Evolutionary conservation across 345 rosid species (phyloP).

Genomic region (Dipteronia dyeriana): DNA sequence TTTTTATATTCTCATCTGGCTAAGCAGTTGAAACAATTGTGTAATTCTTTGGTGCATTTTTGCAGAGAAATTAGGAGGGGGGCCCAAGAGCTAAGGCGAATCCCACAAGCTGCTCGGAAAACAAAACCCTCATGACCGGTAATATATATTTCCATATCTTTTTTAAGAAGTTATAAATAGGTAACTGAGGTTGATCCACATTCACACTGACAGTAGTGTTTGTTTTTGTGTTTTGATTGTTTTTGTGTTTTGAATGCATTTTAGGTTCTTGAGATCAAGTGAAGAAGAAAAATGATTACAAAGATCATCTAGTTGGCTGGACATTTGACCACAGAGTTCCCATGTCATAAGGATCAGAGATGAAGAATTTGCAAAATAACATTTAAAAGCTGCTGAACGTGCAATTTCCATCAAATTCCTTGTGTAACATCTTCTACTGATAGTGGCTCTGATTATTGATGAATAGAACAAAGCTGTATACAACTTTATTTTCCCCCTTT

Average conservation of each 20-base stretch:
- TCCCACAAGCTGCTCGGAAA: slow-evolving; percentile 51
- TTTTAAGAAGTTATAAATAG: not conserved
- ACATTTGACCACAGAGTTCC: not conserved
- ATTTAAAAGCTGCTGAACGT: not conserved
- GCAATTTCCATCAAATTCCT: not conserved
- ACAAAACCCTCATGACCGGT: slow-evolving; percentile 56
- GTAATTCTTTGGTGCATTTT: slow-evolving; percentile 11
- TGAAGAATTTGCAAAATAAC: not conserved
- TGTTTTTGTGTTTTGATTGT: not conserved
- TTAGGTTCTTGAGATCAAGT: not conserved
- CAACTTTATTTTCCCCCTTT: not conserved
- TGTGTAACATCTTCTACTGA: not conserved
- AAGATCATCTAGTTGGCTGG: not conserved
- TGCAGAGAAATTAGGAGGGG: slow-evolving; percentile 73
- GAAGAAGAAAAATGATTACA: not conserved
- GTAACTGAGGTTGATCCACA: not conserved
- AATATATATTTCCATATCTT: slow-evolving; percentile 2
- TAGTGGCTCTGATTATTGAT: not conserved
- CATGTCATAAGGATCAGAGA: not conserved
- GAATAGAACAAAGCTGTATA: slow-evolving; percentile 8
- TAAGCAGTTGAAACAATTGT: slow-evolving; percentile 18
- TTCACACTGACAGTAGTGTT: not conserved
- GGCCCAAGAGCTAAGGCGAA: slow-evolving; percentile 79
- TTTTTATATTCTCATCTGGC: slow-evolving; percentile 3
- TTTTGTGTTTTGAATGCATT: slow-evolving; percentile 6